Conservation (phyloP, 2,329 filamentous ascomycete genomes). For the Fusarium secorum region DNA sequence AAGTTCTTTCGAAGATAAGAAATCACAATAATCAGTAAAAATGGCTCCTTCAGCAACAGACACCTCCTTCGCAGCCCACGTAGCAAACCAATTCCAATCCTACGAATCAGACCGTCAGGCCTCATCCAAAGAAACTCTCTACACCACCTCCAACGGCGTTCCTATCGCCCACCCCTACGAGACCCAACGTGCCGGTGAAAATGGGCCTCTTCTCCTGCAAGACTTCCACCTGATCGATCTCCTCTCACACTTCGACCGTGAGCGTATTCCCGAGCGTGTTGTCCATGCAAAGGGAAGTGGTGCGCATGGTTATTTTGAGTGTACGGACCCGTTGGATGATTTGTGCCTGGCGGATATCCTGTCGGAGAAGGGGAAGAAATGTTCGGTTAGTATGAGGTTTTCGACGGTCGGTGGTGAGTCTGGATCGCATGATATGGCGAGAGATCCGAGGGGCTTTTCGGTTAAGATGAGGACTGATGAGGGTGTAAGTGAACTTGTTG, state of each 20-base stretch:
- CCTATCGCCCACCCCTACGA: conserved; percentile 67
- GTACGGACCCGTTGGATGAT: conserved; percentile 58
- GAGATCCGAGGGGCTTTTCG: conserved; percentile 76
- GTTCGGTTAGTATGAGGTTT: conserved; percentile 72
- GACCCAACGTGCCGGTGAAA: conserved; percentile 62
- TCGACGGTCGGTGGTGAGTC: conserved; percentile 79
- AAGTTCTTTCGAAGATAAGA: background rate
- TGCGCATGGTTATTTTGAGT: conserved; percentile 63
- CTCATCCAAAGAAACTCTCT: conserved; percentile 53
- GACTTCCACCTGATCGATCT: conserved; percentile 70
- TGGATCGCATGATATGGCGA: conserved; percentile 74
- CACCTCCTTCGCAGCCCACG: conserved; percentile 49
- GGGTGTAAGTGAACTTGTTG: background rate
- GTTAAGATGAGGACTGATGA: conserved; percentile 73
- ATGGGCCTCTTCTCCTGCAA: conserved; percentile 64
- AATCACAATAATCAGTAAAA: background rate
- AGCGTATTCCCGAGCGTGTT: conserved; percentile 68
- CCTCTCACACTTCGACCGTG: conserved; percentile 67
- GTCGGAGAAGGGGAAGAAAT: conserved; percentile 71
- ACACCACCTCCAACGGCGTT: conserved; percentile 64
- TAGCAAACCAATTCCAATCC: conserved; percentile 47
- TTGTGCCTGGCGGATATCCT: conserved; percentile 62
- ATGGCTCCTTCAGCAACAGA: conserved; percentile 43
- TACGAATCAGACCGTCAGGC: conserved; percentile 52
- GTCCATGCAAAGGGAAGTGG: conserved; percentile 68